Conservation (phyloP, 495 filamentous ascomycete species). For the Xylaria longipes region DNA sequence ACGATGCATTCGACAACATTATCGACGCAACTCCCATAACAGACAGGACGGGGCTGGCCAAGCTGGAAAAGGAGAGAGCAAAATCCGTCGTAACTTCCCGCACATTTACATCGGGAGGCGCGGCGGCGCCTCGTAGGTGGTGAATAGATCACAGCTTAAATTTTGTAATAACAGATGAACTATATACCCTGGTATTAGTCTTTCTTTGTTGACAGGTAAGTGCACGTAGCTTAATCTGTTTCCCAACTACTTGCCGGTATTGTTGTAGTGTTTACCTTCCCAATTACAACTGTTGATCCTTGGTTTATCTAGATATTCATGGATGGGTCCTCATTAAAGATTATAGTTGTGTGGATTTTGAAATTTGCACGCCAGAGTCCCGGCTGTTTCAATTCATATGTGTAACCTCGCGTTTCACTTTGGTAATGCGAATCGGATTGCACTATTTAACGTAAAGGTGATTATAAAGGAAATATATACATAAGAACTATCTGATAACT, state of each 20-base stretch:
- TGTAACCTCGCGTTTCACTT: too few species aligned
- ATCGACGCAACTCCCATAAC: slow-evolving; percentile 87
- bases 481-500: too few species aligned
- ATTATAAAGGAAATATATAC: too few species aligned
- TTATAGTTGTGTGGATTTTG: too few species aligned
- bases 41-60: slow-evolving; percentile 70
- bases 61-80: slow-evolving; percentile 54
- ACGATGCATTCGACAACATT: slow-evolving; percentile 79
- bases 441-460: too few species aligned
- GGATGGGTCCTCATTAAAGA: not conserved
- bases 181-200: not conserved
- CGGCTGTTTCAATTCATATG: too few species aligned
- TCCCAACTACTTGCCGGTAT: not conserved
- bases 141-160: slow-evolving; percentile 21
- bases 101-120: slow-evolving; percentile 38
- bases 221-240: not conserved
- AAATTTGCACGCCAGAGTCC: too few species aligned
- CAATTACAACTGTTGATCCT: not conserved
- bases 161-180: not conserved
- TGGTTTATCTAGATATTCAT: not conserved
- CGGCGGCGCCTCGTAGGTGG: slow-evolving; percentile 36
- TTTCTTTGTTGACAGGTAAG: not conserved
- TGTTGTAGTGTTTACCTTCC: not conserved
- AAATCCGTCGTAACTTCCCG: slow-evolving; percentile 37
- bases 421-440: too few species aligned